phyloP scores from a whole-genome alignment of 1,284 basidiomycete genomes.

The Trametes sp. region DNA sequence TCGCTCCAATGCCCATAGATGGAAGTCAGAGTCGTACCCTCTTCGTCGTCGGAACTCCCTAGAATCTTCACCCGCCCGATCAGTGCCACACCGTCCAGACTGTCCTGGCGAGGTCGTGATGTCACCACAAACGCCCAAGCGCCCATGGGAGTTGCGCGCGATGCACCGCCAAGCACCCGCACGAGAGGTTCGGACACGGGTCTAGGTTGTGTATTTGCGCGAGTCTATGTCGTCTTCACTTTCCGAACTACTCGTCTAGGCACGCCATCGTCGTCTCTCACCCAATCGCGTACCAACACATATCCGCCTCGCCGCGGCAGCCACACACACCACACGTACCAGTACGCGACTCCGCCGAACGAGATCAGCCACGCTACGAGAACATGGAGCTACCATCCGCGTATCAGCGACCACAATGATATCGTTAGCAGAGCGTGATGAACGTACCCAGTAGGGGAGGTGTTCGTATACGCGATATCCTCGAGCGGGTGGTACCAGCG shows the following conservation, averaged over 20 bases:
- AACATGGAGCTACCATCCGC: slow-evolving; percentile 57
- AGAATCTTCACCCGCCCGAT: slow-evolving; percentile 12
- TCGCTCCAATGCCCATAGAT: slow-evolving; percentile 4
- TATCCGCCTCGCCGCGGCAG: slow-evolving; percentile 62
- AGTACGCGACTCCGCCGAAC: slow-evolving; percentile 61
- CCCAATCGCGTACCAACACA: slow-evolving; percentile 54
- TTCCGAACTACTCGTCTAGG: slow-evolving; percentile 32
- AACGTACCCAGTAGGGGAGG: slow-evolving; percentile 71
- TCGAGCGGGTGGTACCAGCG: slow-evolving; percentile 63
- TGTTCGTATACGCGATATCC: slow-evolving; percentile 59
- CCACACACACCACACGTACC: slow-evolving; percentile 64
- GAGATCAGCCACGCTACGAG: slow-evolving; percentile 59
- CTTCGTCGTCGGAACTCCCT: slow-evolving; percentile 8
- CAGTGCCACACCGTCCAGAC: neutral
- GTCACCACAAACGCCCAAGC: too few species aligned
- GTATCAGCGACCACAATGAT: neutral
- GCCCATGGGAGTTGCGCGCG: too few species aligned
- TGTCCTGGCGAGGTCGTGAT: too few species aligned
- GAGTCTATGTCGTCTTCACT: slow-evolving; percentile 14
- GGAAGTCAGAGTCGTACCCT: slow-evolving; percentile 9
- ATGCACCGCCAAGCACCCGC: too few species aligned
- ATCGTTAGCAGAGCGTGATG: neutral
- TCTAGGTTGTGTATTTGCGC: neutral
- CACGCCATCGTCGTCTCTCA: slow-evolving; percentile 57
- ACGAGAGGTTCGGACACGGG: too few species aligned